Evolutionary conservation across 1,284 basidiomycete species (phyloP), one percentile per base, ranked within the genome.

Genomic region (Malassezia furfur): DNA sequence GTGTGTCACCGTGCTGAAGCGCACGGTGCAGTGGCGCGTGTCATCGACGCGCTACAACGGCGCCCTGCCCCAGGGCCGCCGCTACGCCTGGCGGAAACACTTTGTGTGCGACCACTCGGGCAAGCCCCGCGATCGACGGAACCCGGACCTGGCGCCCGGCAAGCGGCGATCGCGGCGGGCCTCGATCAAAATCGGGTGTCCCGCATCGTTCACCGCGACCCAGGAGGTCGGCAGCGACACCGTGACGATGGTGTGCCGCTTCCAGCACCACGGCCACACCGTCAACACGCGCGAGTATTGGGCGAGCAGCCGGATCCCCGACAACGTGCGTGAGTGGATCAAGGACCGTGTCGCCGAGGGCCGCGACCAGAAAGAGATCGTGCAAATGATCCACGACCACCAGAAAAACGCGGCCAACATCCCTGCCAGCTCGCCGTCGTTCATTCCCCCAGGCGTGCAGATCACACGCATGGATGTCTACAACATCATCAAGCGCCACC

Each of bases 351-450:
- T 57, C 5, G 39, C 28, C 19, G 55, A 57, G 38, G 55, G 55
- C 5, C 55, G 47, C 25, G 55, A 57, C 38, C 55, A 57, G 41
- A 57, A 57, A 19, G 55, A 57, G 35, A 57, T 57, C 17, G 55
- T 57, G 17, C 55, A 57, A 28, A 57, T 57, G 55, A 57, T 57
- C 55, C 55, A 57, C 25, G 55, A 57, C 15, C 55, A 57, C 37
- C 55, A 57, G 36, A 52, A 52, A 19, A 52, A 50, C 31, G 50
- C 50, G 1, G 34, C 50, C 25, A 52, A 43, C 41, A 52, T 52
- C 31, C 50, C 55, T 22, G 25, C 55, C 10, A 48, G 21, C 22
- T 48, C 37, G n/a, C 44, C 50, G 14, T 28, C 50, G 10, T 57
- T 57, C 19, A 57, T 57, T 30, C 55, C 55, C 2, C 55, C 55